Conservation (phyloP, 2,329 filamentous ascomycete genomes). For the Endoconidiophora laricicola region DNA sequence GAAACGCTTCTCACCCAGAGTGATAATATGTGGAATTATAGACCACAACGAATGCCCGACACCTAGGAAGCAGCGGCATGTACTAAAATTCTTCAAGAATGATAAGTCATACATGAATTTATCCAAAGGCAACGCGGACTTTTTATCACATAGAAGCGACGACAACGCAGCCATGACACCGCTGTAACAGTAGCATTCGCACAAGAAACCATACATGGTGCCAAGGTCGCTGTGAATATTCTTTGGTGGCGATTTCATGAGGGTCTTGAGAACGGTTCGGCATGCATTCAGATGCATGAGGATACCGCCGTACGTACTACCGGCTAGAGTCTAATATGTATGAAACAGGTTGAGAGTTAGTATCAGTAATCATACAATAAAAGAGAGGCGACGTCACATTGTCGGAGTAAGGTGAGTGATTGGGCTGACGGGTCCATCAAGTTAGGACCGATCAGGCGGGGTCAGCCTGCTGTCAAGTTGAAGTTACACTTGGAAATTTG, state of each 20-base stretch:
- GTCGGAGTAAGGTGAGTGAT: not conserved
- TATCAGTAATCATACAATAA: not conserved
- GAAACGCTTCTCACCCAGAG: conserved; percentile 4
- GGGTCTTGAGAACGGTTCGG: conserved; percentile 4
- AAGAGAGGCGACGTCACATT: not conserved
- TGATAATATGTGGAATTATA: conserved; percentile 10
- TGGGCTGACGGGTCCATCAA: too few relatives aligned
- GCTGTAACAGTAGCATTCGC: conserved; percentile 9
- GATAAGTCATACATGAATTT: conserved; percentile 9
- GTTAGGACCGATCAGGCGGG: too few relatives aligned
- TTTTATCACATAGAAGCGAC: conserved; percentile 2
- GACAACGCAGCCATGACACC: conserved; percentile 4
- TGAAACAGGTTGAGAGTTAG: not conserved
- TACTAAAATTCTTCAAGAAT: conserved; percentile 3
- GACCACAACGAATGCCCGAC: conserved; percentile 9
- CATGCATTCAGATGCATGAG: conserved; percentile 11
- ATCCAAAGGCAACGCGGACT: conserved; percentile 6
- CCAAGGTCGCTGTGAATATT: not conserved
- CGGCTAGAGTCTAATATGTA: conserved; percentile 7
- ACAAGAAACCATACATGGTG: conserved; percentile 11
- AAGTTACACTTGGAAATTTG: too few relatives aligned
- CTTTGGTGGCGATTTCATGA: not conserved
- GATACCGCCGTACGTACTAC: conserved; percentile 6
- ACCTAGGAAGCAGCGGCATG: conserved; percentile 7
- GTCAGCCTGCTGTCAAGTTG: too few relatives aligned